Conservation (phyloP, 768 basidiomycete species). For the Calvatia gigantea region DNA sequence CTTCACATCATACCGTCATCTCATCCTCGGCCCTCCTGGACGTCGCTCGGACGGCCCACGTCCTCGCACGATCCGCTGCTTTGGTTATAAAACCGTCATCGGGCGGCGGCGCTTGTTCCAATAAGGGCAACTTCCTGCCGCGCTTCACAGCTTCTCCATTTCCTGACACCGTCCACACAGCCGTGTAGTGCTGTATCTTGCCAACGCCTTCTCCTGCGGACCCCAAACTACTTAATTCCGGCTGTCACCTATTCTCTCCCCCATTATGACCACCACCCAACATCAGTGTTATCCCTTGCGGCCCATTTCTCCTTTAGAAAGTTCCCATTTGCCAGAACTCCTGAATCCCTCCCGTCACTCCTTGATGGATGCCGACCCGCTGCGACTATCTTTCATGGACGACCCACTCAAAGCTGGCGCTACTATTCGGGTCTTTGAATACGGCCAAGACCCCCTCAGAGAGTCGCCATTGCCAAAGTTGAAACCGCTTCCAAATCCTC, state of each 20-base stretch:
- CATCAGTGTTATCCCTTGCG: not conserved
- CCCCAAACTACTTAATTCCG: not conserved
- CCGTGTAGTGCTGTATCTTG: not conserved
- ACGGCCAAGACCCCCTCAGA: not conserved
- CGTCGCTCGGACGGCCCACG: not conserved
- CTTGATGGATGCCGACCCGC: not conserved
- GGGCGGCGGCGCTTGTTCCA: not conserved
- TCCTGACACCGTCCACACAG: not conserved
- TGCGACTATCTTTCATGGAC: not conserved
- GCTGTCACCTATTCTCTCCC: not conserved
- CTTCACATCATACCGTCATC: not conserved
- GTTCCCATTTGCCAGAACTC: not conserved
- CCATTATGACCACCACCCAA: not conserved
- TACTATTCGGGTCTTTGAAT: not conserved
- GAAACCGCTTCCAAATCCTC: not conserved
- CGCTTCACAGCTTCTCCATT: not conserved
- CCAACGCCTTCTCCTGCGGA: not conserved
- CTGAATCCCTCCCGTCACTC: not conserved
- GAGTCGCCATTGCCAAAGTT: slow-evolving; percentile 1
- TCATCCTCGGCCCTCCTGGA: not conserved
- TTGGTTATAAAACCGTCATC: no score
- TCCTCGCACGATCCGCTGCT: not conserved
- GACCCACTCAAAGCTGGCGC: not conserved
- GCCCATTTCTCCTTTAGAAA: not conserved
- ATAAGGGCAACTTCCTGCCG: not conserved